A percentile compares a stretch with the other conserved stretches of the same genome.
Evolutionary conservation across 768 basidiomycete species (phyloP).

Genomic region (Psilocybe cubensis): DNA sequence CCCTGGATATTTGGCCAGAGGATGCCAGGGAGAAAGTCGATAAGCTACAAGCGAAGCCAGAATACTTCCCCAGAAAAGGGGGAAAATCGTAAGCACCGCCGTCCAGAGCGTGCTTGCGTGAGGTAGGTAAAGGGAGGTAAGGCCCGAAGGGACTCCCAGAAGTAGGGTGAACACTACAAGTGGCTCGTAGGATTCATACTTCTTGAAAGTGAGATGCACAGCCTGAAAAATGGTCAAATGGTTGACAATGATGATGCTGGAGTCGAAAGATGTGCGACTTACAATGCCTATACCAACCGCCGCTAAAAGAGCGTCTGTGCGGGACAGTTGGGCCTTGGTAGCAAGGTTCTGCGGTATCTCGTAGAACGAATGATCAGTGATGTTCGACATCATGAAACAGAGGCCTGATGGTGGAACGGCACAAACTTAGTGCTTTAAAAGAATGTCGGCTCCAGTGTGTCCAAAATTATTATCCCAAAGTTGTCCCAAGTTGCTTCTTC

Average conservation of each 20-base stretch:
- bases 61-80: not conserved
- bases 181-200: not conserved
- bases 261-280: too few species aligned
- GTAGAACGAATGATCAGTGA: too few species aligned
- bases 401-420: too few species aligned
- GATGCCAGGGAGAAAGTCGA: constrained; percentile 51
- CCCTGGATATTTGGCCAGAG: constrained; percentile 50
- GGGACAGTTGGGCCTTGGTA: not conserved
- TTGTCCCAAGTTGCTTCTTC: too few species aligned
- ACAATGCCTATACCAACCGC: not conserved
- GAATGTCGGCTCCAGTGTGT: too few species aligned
- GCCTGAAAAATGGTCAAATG: not conserved
- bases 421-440: too few species aligned
- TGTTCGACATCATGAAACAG: too few species aligned
- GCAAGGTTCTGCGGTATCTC: not conserved
- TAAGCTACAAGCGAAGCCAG: constrained; percentile 26
- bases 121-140: not conserved
- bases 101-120: not conserved
- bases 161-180: not conserved
- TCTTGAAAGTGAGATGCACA: not conserved
- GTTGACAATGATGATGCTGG: not conserved
- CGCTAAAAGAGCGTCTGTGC: not conserved
- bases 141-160: not conserved
- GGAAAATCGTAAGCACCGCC: not conserved
- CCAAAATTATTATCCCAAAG: too few species aligned